A percentile compares a stretch with the other conserved stretches of the same genome.
phyloP scores from a whole-genome alignment of 768 basidiomycete genomes.

The Cystoderma amianthinum region DNA sequence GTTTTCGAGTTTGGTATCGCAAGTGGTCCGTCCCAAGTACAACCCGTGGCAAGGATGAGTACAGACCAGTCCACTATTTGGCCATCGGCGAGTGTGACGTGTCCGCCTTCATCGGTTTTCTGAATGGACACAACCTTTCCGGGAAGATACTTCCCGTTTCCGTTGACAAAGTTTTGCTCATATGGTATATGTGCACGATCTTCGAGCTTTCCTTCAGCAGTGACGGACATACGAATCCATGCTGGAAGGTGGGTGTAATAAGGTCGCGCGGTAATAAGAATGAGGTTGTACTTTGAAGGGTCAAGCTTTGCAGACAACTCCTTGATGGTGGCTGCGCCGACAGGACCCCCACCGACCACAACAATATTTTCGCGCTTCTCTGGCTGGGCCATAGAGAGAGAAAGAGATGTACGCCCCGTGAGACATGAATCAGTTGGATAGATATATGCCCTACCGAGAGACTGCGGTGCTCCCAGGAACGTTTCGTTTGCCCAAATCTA shows the following conservation, averaged over 20 bases:
- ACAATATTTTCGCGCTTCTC: background rate
- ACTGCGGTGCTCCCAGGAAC: too few relatives aligned
- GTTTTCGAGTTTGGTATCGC: constrained; percentile 28
- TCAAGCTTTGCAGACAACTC: constrained; percentile 45
- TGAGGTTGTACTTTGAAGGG: constrained; percentile 36
- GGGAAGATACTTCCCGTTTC: constrained; percentile 39
- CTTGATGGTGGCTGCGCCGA: constrained; percentile 21
- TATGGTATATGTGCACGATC: constrained; percentile 41
- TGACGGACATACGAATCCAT: constrained; percentile 43
- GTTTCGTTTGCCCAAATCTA: too few relatives aligned
- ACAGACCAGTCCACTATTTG: constrained; percentile 42
- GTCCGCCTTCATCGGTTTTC: constrained; percentile 21
- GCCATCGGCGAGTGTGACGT: constrained; percentile 41
- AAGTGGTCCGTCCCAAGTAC: constrained; percentile 41
- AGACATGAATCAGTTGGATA: too few relatives aligned
- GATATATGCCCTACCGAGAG: too few relatives aligned
- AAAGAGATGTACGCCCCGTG: too few relatives aligned
- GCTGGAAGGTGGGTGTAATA: constrained; percentile 43
- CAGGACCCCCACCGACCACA: constrained; percentile 2
- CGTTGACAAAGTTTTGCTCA: constrained; percentile 44
- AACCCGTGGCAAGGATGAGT: constrained; percentile 55
- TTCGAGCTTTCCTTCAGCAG: constrained; percentile 30
- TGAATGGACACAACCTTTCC: constrained; percentile 20
- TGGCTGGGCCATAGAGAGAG: too few relatives aligned
- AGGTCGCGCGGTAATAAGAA: constrained; percentile 46